Evolutionary conservation across 768 basidiomycete genomes (phyloP), one percentile per base, ranked within the genome.

Genomic region (Amyloporia xantha): DNA sequence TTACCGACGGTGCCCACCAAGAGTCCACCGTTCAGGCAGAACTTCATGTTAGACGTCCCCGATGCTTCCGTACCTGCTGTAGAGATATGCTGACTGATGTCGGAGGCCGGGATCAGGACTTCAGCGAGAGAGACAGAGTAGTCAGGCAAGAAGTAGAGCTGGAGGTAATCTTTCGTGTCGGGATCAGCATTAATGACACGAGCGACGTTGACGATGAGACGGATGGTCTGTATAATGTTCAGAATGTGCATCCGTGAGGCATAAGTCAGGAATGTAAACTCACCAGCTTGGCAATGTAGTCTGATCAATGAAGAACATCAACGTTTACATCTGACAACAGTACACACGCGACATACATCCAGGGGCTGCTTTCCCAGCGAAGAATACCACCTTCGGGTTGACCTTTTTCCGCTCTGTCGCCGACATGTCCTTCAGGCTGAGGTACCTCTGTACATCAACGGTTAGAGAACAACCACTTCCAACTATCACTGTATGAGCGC

Each of bases 281-380:
- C 52, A 86, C 86, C 59, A 92, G 73, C 68, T 98, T 97, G 20
- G 94, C 94, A 54, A 92, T 86, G 69, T 88, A 92, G 63, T 94
- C 87, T 87, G 40, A 13, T 38, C 4, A 41, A 15, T 5, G 10
- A n/a, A n/a, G 15, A 25, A 19, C 15, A 49, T 42, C 35, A 64
- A n/a, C n/a, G n/a, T n/a, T n/a, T n/a, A n/a, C n/a, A n/a, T n/a
- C n/a, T n/a, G n/a, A n/a, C n/a, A n/a, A n/a, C 51, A 52, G 49
- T 27, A 35, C 19, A 39, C 10, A 4, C 17, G 38, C 12, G 5
- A 70, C 83, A 61, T 62, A 86, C 85, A 91, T 50, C 83, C 94
- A 33, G 95, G 95, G 0, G 95, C 95, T 46, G 95, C 93, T 66
- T 97, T 97, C 54, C 96, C 95, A 26, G 91, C 95, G 55, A 99